phyloP scores from a whole-genome alignment of 2,329 filamentous ascomycete genomes.

The Raffaelea ambrosiae region DNA sequence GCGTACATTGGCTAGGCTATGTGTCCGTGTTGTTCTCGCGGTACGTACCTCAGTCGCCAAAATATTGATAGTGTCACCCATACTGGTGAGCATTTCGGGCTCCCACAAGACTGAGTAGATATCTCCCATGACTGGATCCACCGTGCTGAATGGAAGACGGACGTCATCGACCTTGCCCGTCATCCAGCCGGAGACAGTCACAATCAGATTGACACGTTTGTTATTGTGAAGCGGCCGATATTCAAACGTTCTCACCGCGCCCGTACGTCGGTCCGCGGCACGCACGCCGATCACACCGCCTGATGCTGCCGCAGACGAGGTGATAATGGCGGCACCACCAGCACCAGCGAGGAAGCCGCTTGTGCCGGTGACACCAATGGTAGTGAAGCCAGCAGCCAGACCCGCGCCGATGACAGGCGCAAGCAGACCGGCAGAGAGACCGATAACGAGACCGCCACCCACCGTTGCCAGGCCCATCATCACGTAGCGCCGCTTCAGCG shows the following conservation, averaged over 20 bases:
- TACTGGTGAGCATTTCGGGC: constrained; percentile 93
- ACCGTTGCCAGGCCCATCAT: constrained; percentile 97
- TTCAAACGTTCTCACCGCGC: constrained; percentile 91
- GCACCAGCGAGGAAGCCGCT: constrained; percentile 82
- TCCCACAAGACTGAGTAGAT: constrained; percentile 97
- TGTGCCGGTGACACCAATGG: constrained; percentile 86
- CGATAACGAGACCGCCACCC: constrained; percentile 89
- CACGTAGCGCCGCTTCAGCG: constrained; percentile 74
- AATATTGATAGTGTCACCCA: constrained; percentile 98
- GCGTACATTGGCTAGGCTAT: neutral
- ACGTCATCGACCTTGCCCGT: constrained; percentile 97
- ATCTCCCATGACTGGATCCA: constrained; percentile 96
- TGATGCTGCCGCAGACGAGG: constrained; percentile 76
- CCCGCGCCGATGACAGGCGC: constrained; percentile 92
- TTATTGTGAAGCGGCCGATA: constrained; percentile 97
- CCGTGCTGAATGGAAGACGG: constrained; percentile 86
- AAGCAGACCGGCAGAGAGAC: constrained; percentile 81
- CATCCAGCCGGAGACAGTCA: constrained; percentile 97
- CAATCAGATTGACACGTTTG: constrained; percentile 89
- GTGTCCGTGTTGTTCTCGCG: neutral
- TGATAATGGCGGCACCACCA: constrained; percentile 89
- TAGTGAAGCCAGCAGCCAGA: constrained; percentile 88
- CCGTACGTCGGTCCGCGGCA: constrained; percentile 80
- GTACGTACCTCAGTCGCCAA: constrained; percentile 84
- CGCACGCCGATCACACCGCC: constrained; percentile 79